Evolutionary conservation across 2,329 filamentous ascomycete species (phyloP).

Genomic region (Simplicillium sp.): DNA sequence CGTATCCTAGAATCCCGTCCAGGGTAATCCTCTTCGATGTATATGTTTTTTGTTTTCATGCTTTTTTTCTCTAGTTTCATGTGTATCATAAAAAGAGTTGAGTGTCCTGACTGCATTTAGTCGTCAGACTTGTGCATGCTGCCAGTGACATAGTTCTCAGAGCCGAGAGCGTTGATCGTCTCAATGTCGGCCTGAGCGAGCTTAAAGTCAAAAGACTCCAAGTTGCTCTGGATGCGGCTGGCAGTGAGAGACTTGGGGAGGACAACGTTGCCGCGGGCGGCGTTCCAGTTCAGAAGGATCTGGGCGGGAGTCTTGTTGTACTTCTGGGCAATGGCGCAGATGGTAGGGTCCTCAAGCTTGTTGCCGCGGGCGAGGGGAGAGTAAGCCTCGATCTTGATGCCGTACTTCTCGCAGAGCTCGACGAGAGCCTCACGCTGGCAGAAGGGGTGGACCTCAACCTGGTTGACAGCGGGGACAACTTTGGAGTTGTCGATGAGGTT

Average conservation of each 20-base stretch:
- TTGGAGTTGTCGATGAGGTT: conserved; percentile 45
- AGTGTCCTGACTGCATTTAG: conserved; percentile 11
- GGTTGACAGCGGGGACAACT: conserved; percentile 60
- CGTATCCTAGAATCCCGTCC: background rate
- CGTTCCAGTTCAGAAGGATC: conserved; percentile 68
- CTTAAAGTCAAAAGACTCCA: conserved; percentile 49
- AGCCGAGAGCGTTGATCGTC: conserved; percentile 52
- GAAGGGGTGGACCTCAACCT: conserved; percentile 74
- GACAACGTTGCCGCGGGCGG: conserved; percentile 65
- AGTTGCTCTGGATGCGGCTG: conserved; percentile 58
- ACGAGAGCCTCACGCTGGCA: conserved; percentile 53
- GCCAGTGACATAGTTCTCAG: conserved; percentile 61
- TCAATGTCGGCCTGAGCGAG: conserved; percentile 53
- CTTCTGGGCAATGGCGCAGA: conserved; percentile 55
- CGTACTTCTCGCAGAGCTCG: conserved; percentile 43
- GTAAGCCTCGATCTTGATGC: conserved; percentile 49
- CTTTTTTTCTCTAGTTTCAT: no score
- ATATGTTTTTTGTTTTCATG: no score
- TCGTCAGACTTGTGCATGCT: conserved; percentile 29
- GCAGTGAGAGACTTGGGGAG: conserved; percentile 64
- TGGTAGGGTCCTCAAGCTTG: conserved; percentile 55
- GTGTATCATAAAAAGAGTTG: no score
- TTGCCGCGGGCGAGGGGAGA: conserved; percentile 62
- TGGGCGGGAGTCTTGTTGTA: conserved; percentile 66
- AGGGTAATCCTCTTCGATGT: background rate